Base-by-base conservation (phyloP, 768 basidiomycete species). In the Boletus eberwhitei region DNA sequence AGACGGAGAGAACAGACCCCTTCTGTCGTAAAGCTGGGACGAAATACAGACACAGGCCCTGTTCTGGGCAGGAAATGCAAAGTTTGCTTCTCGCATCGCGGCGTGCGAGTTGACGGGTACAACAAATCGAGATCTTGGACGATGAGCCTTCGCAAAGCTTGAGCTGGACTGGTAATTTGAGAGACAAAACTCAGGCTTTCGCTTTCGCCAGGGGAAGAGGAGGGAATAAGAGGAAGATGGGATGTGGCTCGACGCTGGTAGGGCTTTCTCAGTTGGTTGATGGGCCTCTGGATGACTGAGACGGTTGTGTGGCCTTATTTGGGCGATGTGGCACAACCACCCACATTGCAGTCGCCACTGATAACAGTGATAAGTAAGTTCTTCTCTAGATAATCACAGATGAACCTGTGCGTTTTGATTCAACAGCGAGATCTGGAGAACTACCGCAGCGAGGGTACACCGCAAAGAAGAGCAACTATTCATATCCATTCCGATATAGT, bases 41-140 rank as follows among this genome's bases (percentile, higher is more conserved):
- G 93, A 90, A 55, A 98, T 97, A 63, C 90, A 93, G 44, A 98
- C 90, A 65, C 88, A 92, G 7, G 95, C 95, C 75, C 93, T 85
- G 75, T 95, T 95, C 79, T 95, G 93, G 43, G 86, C 85, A 17
- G 94, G 92, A 77, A 95, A 96, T 19, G 87, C 87, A 75, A 93
- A 95, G 79, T 95, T 97, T 64, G 90, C 88, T 71, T 97, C 94
- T 60, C 95, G 85, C 95, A 97, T 97, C 49, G 48, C 54, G 57
- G 54, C 55, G 62, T 60, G 60, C 59, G 59, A 64, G 69, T 38
- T 39, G 48, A 37, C 43, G 38, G 53, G 34, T 24, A 39, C 50
- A 49, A 59, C 56, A 52, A 63, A 59, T 56, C 57, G 39, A 60
- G 59, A 66, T 59, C 59, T 44, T 49, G 46, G 54, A 50, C 50